phyloP scores from a whole-genome alignment of 148 eudicot genomes.

The Vaccinium darrowii region DNA sequence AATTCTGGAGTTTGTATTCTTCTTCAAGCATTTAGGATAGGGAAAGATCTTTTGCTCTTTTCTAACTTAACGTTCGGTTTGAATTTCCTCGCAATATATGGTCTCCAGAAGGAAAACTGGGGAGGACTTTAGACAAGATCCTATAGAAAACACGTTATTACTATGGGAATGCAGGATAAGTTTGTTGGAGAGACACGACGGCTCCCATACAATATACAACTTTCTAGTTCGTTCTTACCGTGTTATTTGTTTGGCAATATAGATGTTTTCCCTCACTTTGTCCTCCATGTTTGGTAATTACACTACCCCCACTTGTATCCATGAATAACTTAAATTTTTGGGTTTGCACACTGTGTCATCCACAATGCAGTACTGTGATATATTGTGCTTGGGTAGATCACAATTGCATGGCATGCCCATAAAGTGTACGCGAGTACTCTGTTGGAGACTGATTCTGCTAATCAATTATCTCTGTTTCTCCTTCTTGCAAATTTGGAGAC shows the following conservation, averaged over 20 bases:
- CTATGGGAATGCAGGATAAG: neutral
- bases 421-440: neutral
- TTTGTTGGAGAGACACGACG: neutral
- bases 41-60: neutral
- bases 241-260: neutral
- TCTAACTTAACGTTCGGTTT: slow-evolving; percentile 1
- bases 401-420: neutral
- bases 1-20: neutral
- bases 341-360: neutral
- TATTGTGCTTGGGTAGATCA: neutral
- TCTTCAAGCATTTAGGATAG: neutral
- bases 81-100: neutral
- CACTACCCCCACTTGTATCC: neutral
- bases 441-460: neutral
- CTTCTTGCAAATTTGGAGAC: neutral
- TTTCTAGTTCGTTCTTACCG: neutral
- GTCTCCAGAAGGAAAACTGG: neutral
- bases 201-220: neutral
- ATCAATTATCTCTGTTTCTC: neutral
- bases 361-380: neutral
- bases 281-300: neutral
- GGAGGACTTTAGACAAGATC: neutral
- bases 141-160: neutral
- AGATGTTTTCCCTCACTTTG: neutral
- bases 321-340: neutral